Conservation (phyloP, 2,329 filamentous ascomycete genomes). For the Aspergillus brasiliensis region DNA sequence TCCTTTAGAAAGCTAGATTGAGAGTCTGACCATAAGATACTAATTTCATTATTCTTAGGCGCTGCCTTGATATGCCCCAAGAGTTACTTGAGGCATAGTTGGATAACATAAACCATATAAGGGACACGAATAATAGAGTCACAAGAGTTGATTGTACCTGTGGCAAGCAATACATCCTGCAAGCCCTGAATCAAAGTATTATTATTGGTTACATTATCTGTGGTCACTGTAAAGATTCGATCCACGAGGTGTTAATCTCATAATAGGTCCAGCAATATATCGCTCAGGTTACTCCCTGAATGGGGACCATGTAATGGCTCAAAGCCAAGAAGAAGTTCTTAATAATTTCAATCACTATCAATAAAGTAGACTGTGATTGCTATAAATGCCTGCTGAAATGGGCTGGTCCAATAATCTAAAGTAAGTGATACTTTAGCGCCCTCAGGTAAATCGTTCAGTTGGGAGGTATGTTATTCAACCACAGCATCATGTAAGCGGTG, state of each 20-base stretch:
- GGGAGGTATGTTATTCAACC: neutral
- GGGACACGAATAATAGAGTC: too few species aligned
- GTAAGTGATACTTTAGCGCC: neutral
- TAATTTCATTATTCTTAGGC: too few species aligned
- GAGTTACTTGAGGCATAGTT: too few species aligned
- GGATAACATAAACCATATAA: too few species aligned
- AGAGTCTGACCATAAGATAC: too few species aligned
- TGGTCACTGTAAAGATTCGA: neutral
- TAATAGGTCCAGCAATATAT: neutral
- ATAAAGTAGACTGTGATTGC: neutral
- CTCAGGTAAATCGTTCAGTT: neutral
- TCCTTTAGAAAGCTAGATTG: too few species aligned
- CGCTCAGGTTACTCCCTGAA: neutral
- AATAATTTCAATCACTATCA: neutral
- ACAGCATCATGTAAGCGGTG: neutral
- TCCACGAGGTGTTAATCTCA: neutral
- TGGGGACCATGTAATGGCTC: neutral
- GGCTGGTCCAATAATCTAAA: neutral
- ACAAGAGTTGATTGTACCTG: too few species aligned
- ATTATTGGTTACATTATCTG: neutral
- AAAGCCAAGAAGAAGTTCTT: neutral
- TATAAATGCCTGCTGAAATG: neutral
- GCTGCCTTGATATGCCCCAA: too few species aligned
- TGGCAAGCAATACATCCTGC: neutral
- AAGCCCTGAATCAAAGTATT: neutral